Base-by-base conservation (phyloP, 2,329 filamentous ascomycete genomes). In the Stachybotrys chartarum region DNA sequence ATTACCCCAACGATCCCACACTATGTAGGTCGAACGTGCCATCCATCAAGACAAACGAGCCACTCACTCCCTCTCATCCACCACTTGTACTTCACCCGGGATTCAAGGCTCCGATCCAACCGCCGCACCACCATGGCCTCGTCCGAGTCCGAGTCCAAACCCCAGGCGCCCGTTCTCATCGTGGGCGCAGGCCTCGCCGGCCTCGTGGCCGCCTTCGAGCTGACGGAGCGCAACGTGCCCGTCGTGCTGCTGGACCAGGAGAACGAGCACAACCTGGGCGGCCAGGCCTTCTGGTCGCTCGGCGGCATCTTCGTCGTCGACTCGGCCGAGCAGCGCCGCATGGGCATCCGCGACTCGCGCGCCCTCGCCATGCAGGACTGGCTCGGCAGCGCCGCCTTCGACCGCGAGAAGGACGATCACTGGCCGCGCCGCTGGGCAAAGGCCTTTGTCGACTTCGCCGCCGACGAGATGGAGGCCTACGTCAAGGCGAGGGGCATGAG, bases 201-300 rank as follows among this genome's bases (percentile, higher is more conserved):
- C n/a, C 77, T 84, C 8, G 81, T 84, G 17, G 79, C 82, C 4
- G 81, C 81, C 48, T 81, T 76, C 60, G 81, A 84, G 68, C 75
- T 84, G 7, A 71, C 76, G 14, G 70, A 75, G 62, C 77, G 73
- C 56, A 69, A 73, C 52, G 69, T 84, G n/a, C 75, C 74, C 3
- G 73, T 73, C 42, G 56, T 84, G 51, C 67, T 84, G 47, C 53
- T 85, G 52, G 83, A 85, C 67, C 82, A 85, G 63, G 82, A 85
- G 64, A 80, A 78, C 56, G 74, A 72, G 32, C 67, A 73, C 58
- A 84, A 75, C 60, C 71, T 85, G 10, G 83, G 83, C 56, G 82
- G 82, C 3, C 82, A 85, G 66, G 82, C 82, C 7, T 85, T 84
- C 64, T 85, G 82, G 81, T 85, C 82, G 4, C 75, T 85, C 1